These are phyloP conservation scores for Debaryomyces hansenii DNA, from an alignment of 805 yeast species.

Conservation along the genomic window DNA sequence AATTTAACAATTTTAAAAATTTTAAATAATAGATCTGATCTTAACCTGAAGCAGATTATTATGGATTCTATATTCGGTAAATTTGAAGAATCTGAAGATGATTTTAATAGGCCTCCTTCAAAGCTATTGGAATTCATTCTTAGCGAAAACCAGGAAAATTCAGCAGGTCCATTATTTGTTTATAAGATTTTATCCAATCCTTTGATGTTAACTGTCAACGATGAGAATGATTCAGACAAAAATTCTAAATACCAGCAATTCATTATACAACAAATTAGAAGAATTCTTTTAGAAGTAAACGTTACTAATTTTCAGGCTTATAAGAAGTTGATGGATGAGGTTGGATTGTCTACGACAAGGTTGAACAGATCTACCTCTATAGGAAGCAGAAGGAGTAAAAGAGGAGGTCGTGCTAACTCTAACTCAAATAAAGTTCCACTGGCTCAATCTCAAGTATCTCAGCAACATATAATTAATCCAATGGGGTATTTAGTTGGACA, in stretches of 20 bases:
- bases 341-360: slow-evolving; percentile 58
- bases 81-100: slow-evolving; percentile 24
- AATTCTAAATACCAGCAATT: slow-evolving; percentile 47
- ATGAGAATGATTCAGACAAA: slow-evolving; percentile 39
- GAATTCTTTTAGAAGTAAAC: slow-evolving; percentile 59
- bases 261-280: slow-evolving; percentile 61
- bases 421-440: neutral
- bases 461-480: slow-evolving; percentile 3
- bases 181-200: slow-evolving; percentile 80
- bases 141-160: slow-evolving; percentile 61
- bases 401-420: neutral
- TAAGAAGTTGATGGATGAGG: slow-evolving; percentile 87
- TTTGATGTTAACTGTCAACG: slow-evolving; percentile 38
- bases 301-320: slow-evolving; percentile 65
- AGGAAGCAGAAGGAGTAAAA: slow-evolving; percentile 20
- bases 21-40: slow-evolving; percentile 66
- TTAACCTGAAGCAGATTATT: slow-evolving; percentile 58
- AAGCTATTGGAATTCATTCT: slow-evolving; percentile 57
- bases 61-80: slow-evolving; percentile 67
- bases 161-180: slow-evolving; percentile 56
- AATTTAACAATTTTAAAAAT: slow-evolving; percentile 79
- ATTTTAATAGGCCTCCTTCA: slow-evolving; percentile 35
- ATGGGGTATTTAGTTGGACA: neutral
- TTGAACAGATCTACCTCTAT: slow-evolving; percentile 25
- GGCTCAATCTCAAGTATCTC: slow-evolving; percentile 1